These are phyloP conservation scores for Flaveria sonorensis DNA, from an alignment of 129 eudicot species.

Conservation along the genomic window DNA sequence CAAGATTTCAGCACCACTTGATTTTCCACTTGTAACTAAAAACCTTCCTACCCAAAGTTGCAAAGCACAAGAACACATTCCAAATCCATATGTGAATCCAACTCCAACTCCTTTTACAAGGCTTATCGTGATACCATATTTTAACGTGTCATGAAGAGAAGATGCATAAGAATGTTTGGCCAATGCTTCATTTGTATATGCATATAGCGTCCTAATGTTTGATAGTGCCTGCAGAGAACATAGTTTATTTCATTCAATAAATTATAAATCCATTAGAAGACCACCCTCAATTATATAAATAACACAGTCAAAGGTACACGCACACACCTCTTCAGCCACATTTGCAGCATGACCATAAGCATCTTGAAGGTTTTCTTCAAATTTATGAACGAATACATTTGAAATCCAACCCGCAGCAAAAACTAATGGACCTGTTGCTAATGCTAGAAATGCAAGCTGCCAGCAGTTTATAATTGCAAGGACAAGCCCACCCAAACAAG, in stretches of 20 bases:
- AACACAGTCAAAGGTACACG: conserved; percentile 4
- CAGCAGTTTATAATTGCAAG: conserved; percentile 66
- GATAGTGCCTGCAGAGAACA: conserved; percentile 54
- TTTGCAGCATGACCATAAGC: conserved; percentile 57
- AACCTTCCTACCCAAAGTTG: conserved; percentile 66
- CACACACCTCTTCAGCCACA: conserved; percentile 64
- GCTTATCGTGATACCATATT: conserved; percentile 56
- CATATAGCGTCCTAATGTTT: conserved; percentile 53
- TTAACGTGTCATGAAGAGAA: conserved; percentile 61
- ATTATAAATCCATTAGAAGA: not conserved
- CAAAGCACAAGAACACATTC: conserved; percentile 68
- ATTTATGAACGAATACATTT: conserved; percentile 52
- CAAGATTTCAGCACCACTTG: conserved; percentile 55
- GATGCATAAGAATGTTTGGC: conserved; percentile 61
- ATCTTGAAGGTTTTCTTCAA: conserved; percentile 61
- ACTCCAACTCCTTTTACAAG: conserved; percentile 64
- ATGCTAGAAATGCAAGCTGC: conserved; percentile 64
- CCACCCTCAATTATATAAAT: not conserved
- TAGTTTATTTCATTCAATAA: not conserved
- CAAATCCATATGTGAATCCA: conserved; percentile 63
- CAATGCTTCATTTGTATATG: conserved; percentile 63
- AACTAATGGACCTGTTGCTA: conserved; percentile 60
- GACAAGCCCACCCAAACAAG: conserved; percentile 57
- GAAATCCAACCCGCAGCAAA: conserved; percentile 57
- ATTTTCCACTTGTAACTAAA: conserved; percentile 52